Evolutionary conservation across 495 filamentous ascomycete genomes (phyloP).

Genomic region (Tuber indicum): DNA sequence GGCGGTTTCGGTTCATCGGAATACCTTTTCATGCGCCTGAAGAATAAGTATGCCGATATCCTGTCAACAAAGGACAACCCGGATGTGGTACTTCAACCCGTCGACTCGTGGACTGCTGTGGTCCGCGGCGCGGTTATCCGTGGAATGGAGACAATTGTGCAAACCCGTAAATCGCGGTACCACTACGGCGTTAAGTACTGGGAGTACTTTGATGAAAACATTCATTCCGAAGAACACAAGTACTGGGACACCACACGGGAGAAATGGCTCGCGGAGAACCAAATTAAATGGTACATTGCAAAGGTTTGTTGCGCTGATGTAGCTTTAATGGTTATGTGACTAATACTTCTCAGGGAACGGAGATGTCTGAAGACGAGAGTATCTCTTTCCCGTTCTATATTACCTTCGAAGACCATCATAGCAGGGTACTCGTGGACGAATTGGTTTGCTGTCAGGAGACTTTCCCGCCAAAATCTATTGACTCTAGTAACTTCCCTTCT

Average conservation of each 20-base stretch:
- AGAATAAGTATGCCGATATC: slow-evolving; percentile 46
- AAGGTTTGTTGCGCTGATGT: slow-evolving; percentile 18
- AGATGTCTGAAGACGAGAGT: slow-evolving; percentile 38
- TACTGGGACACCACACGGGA: slow-evolving; percentile 36
- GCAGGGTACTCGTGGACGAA: slow-evolving; percentile 32
- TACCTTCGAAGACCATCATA: slow-evolving; percentile 37
- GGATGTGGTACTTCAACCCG: slow-evolving; percentile 47
- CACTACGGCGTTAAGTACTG: slow-evolving; percentile 47
- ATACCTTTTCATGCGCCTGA: slow-evolving; percentile 57
- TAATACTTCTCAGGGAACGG: slow-evolving; percentile 21
- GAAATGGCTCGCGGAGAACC: slow-evolving; percentile 36
- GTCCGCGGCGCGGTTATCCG: slow-evolving; percentile 61
- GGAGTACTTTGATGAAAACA: slow-evolving; percentile 42
- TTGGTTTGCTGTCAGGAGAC: slow-evolving; percentile 34
- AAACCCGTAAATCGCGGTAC: slow-evolving; percentile 49
- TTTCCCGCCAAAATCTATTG: slow-evolving; percentile 34
- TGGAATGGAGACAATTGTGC: slow-evolving; percentile 49
- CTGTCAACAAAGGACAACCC: slow-evolving; percentile 42
- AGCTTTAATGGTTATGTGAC: background rate
- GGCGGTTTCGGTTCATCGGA: slow-evolving; percentile 65
- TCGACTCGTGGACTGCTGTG: slow-evolving; percentile 54
- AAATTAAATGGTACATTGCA: slow-evolving; percentile 40
- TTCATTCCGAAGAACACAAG: slow-evolving; percentile 38
- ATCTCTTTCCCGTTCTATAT: slow-evolving; percentile 38
- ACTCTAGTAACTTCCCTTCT: slow-evolving; percentile 18